Conservation (phyloP, 257 asterid species). For the Cynanchum wilfordii region DNA sequence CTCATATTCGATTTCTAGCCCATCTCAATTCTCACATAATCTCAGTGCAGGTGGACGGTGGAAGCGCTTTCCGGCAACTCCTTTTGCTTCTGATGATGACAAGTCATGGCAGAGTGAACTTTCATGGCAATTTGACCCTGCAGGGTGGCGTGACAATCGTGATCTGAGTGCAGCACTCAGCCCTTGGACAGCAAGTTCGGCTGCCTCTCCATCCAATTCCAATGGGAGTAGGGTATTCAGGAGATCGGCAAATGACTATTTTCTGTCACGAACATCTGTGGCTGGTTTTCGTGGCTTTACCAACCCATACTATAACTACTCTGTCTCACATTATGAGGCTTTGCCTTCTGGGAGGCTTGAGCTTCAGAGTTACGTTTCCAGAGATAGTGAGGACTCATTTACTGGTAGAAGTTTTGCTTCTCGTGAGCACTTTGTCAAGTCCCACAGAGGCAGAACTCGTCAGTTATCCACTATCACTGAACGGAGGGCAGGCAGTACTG, state of each 20-base stretch:
- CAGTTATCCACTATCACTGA: constrained; percentile 22
- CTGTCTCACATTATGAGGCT: constrained; percentile 33
- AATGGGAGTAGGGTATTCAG: constrained; percentile 38
- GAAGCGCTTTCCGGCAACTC: constrained; percentile 44
- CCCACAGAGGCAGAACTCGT: constrained; percentile 10
- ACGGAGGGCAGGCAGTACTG: constrained; percentile 21
- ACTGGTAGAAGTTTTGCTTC: constrained; percentile 20
- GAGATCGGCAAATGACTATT: constrained; percentile 66
- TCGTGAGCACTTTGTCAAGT: constrained; percentile 12
- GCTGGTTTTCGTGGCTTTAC: constrained; percentile 28
- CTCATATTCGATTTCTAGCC: constrained; percentile 43
- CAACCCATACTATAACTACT: constrained; percentile 28
- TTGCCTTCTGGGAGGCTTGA: constrained; percentile 46
- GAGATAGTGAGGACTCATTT: constrained; percentile 26
- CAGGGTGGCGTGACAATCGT: constrained; percentile 50
- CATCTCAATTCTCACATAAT: constrained; percentile 29
- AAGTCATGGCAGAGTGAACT: constrained; percentile 65
- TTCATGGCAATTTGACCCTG: constrained; percentile 67
- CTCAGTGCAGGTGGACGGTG: constrained; percentile 14
- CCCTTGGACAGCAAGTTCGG: constrained; percentile 43
- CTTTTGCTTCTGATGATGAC: constrained; percentile 61
- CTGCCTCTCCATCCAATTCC: constrained; percentile 28
- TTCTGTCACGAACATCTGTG: constrained; percentile 29
- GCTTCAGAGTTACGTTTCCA: constrained; percentile 51
- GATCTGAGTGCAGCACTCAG: constrained; percentile 57